Evolutionary conservation across 208 protist species (phyloP).

Genomic region (Phytomonas serpens): DNA sequence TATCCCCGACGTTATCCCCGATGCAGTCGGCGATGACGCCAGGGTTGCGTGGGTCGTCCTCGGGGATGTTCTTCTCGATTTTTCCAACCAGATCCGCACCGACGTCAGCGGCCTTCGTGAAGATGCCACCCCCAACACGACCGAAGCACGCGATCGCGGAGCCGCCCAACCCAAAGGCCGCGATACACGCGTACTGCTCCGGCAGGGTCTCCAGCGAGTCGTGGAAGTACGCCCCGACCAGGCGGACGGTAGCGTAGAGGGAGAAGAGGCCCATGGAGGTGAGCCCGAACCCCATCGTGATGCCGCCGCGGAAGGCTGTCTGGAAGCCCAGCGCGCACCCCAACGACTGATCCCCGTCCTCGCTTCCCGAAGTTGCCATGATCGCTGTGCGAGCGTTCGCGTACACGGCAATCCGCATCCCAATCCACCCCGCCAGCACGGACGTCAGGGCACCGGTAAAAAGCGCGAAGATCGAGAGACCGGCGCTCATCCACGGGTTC

Average conservation of each 20-base stretch:
- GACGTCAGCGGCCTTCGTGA: conserved; percentile 95
- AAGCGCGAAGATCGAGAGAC: conserved; percentile 61
- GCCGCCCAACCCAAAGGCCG: conserved; percentile 93
- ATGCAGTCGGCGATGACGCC: conserved; percentile 95
- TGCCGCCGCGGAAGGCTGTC: conserved; percentile 81
- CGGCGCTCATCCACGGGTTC: conserved; percentile 52
- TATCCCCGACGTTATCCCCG: conserved; percentile 95
- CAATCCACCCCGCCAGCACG: conserved; percentile 76
- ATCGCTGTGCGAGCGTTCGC: conserved; percentile 81
- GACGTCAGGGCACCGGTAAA: conserved; percentile 67
- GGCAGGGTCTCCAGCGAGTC: conserved; percentile 19
- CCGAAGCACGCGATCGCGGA: conserved; percentile 94
- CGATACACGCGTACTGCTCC: conserved; percentile 81
- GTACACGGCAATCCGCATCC: conserved; percentile 88
- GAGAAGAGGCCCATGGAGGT: conserved; percentile 75
- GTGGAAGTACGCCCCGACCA: conserved; percentile 58
- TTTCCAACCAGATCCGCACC: conserved; percentile 95
- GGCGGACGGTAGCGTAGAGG: conserved; percentile 68
- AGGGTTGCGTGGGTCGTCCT: conserved; percentile 95
- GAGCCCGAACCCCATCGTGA: conserved; percentile 85
- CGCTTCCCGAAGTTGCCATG: conserved; percentile 60
- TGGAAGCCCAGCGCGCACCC: conserved; percentile 65
- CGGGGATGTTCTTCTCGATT: conserved; percentile 93
- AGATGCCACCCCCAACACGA: conserved; percentile 94
- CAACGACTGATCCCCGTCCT: conserved; percentile 28